phyloP scores from a whole-genome alignment of 306 rosid species.

The Myrica gale region DNA sequence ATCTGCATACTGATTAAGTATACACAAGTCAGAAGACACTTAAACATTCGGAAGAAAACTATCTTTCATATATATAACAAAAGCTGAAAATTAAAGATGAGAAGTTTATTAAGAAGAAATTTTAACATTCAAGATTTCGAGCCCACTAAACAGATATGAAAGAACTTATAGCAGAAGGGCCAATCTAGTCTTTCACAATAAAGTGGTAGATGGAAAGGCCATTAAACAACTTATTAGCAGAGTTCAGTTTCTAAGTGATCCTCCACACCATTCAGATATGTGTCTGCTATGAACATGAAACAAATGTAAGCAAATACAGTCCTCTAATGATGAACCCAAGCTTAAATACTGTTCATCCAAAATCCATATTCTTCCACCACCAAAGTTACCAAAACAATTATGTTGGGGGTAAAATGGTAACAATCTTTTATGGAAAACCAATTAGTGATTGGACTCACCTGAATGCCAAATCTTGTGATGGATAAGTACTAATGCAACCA shows the following conservation, averaged over 20 bases:
- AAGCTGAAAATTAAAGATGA: neutral
- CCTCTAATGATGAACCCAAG: neutral
- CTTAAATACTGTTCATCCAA: neutral
- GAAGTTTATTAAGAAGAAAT: neutral
- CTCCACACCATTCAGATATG: too few relatives aligned
- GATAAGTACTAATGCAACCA: neutral
- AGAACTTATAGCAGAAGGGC: too few relatives aligned
- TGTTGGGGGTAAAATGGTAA: neutral
- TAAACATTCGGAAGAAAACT: slow-evolving; percentile 15
- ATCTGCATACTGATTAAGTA: slow-evolving; percentile 64
- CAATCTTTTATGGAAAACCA: neutral
- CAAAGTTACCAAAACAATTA: neutral
- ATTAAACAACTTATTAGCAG: too few relatives aligned
- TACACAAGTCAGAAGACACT: slow-evolving; percentile 29
- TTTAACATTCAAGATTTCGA: neutral
- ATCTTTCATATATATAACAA: neutral
- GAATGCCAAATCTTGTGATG: neutral
- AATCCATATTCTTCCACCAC: neutral
- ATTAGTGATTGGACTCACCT: neutral
- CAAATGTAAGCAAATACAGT: neutral
- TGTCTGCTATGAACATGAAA: neutral
- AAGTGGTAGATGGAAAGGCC: too few relatives aligned
- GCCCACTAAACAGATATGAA: too few relatives aligned
- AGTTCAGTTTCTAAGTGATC: too few relatives aligned
- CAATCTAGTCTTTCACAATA: too few relatives aligned